A percentile compares a stretch with the other conserved stretches of the same genome.
Evolutionary conservation across 2,329 filamentous ascomycete species (phyloP).

Genomic region (Sclerotinia nivalis): DNA sequence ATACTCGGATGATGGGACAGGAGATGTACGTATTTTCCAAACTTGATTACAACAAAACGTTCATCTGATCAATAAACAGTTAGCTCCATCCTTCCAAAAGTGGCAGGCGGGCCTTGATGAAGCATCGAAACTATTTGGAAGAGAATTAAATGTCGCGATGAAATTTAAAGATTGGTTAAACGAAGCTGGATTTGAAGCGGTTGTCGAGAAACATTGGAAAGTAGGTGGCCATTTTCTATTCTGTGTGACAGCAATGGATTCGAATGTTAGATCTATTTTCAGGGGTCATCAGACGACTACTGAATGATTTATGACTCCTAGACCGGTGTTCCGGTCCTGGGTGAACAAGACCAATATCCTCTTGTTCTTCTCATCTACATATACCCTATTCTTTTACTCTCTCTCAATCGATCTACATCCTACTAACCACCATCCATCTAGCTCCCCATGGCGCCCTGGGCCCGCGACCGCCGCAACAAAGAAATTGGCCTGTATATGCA

Average conservation of each 20-base stretch:
- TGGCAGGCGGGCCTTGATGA: slow-evolving; percentile 30
- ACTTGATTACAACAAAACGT: neutral
- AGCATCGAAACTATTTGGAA: slow-evolving; percentile 43
- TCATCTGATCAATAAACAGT: slow-evolving; percentile 7
- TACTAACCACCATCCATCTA: slow-evolving; percentile 1
- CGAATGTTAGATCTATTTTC: neutral
- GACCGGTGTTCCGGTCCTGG: neutral
- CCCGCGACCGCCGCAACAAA: slow-evolving; percentile 43
- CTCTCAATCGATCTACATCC: fast-evolving
- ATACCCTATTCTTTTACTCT: neutral
- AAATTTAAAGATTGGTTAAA: slow-evolving; percentile 36
- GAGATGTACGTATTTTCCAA: neutral
- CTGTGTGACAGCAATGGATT: neutral
- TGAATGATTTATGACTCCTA: too few relatives aligned
- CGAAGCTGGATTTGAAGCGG: slow-evolving; percentile 44
- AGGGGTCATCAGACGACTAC: too few relatives aligned
- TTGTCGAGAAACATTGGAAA: slow-evolving; percentile 25
- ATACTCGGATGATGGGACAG: slow-evolving; percentile 15
- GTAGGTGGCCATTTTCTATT: neutral
- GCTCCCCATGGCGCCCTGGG: slow-evolving; percentile 41
- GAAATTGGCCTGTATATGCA: slow-evolving; percentile 36
- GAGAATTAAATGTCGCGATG: slow-evolving; percentile 29
- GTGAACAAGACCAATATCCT: neutral
- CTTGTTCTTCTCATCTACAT: neutral
- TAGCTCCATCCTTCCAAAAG: slow-evolving; percentile 25